phyloP scores from a whole-genome alignment of 495 filamentous ascomycete species.

The Neurospora sp. region DNA sequence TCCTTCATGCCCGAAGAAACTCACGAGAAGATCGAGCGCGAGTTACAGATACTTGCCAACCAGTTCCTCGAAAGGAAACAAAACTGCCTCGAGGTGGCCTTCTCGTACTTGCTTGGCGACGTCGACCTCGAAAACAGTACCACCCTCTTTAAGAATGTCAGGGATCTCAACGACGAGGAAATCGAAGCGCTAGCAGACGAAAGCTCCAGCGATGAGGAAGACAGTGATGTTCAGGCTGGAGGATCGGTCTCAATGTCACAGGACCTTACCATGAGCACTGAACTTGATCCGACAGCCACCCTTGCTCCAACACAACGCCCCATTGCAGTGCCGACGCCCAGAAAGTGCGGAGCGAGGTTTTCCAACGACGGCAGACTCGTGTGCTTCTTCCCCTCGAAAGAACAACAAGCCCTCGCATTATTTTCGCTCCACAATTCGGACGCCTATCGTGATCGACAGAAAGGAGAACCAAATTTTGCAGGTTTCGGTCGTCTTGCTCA shows the following conservation, averaged over 20 bases:
- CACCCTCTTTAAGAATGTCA: conserved; percentile 51
- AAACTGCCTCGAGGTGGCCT: conserved; percentile 72
- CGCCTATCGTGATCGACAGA: conserved; percentile 50
- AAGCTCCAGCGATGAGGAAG: conserved; percentile 82
- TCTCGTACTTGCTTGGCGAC: conserved; percentile 80
- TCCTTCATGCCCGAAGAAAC: conserved; percentile 64
- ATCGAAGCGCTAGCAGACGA: conserved; percentile 46
- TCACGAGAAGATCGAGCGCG: conserved; percentile 50
- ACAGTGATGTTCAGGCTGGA: conserved; percentile 46
- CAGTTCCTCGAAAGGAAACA: conserved; percentile 57
- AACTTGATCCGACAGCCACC: conserved; percentile 36
- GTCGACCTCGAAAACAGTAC: conserved; percentile 65
- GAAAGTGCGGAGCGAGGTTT: conserved; percentile 67
- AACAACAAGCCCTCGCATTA: conserved; percentile 56
- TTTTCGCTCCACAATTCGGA: conserved; percentile 50
- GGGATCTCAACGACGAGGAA: conserved; percentile 50
- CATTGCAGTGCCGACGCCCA: conserved; percentile 66
- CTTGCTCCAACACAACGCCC: conserved; percentile 54
- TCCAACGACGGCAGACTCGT: conserved; percentile 68
- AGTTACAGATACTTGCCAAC: conserved; percentile 60
- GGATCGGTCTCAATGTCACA: conserved; percentile 47
- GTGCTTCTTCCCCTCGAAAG: conserved; percentile 80
- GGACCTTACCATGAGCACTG: conserved; percentile 39
- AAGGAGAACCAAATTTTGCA: conserved; percentile 66
- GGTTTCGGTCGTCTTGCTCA: conserved; percentile 70